Evolutionary conservation across 345 rosid genomes (phyloP), one percentile per base, ranked within the genome.

Genomic region (Carallia pectinifolia): DNA sequence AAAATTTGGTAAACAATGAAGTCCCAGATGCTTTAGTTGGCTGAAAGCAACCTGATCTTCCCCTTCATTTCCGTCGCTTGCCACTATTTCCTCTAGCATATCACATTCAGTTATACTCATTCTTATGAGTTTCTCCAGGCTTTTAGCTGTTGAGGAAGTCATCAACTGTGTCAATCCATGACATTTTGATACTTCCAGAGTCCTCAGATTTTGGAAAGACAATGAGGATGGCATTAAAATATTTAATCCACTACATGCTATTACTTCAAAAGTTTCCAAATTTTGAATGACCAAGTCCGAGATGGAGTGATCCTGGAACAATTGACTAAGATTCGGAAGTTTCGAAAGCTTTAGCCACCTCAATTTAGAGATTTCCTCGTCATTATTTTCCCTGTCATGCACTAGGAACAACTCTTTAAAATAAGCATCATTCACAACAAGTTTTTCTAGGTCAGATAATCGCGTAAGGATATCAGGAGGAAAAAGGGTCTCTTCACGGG

Each of bases 101-200:
- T 72, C 7, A 39, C 82, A 81, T 6, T 69, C 63, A 12, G 10
- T 12, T 31, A 81, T 36, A 4, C 19, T 68, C 65, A 78, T 23
- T 36, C 13, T 66, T 19, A n/a, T 17, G 13, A 78, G 80, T 5
- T 58, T 34, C 59, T 23, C 23, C 23, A 23, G 23, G 23, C 23
- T 23, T 23, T 23, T 23, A 23, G 23, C 23, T 23, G 23, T 23
- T 23, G 23, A 23, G 23, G 23, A 23, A 23, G 23, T 23, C 23
- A 23, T 23, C 23, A 23, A 23, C 23, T 23, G 23, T 23, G 23
- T 23, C 23, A 23, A 23, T 23, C 23, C 23, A 23, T 23, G 23
- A 23, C 23, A 23, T 23, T 23, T 23, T 23, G 23, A 23, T 23
- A 23, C 23, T 23, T 23, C 23, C 23, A 23, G 17, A 66, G 44